Base-by-base conservation (phyloP, 192 early-diverging fungal genomes). In the Podila epigama region DNA sequence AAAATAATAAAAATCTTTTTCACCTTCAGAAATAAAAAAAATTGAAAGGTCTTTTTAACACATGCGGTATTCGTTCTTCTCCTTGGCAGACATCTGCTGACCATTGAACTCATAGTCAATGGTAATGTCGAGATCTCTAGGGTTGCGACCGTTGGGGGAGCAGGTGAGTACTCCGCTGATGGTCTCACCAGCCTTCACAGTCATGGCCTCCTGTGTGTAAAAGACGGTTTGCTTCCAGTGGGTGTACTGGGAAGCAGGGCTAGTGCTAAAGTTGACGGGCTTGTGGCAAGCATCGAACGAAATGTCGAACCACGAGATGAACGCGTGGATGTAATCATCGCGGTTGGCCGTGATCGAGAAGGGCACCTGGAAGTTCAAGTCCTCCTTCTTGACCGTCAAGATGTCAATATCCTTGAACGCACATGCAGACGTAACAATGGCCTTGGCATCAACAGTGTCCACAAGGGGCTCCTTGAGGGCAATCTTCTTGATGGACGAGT, bases 181-280 rank as follows among this genome's bases (percentile, higher is more conserved):
- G 56, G 62, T 66, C 63, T 98, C 97, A 39, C 93, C 95, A 62
- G 87, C 80, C 68, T 92, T 91, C 48, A 96, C 83, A 12, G 91
- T 92, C 79, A 98, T 79, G 18, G 77, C 50, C 33, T 83, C 78
- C 52, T 75, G 60, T 7, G 78, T 80, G 72, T 99, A 99, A 82
- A 99, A 97, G 18, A 91, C 72, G 0, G 94, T 95, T 81, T 98
- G 96, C 86, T 96, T 97, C 97, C 97, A 99, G 84, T 99, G 97
- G n/a, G 96, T 98, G 36, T 91, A 88, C 60, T 85, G 88, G 29
- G 89, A 88, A 51, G 85, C 80, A 10, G 95, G 93, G 0, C 90
- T 62, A 50, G 82, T 83, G 40, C 73, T 73, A 27, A 84, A 78
- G 37, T 73, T 78, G 44, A 86, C 87, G 28, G 85, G 71, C 58